Evolutionary conservation across 2,329 filamentous ascomycete species (phyloP).

Genomic region (Clonostachys rhizophaga): DNA sequence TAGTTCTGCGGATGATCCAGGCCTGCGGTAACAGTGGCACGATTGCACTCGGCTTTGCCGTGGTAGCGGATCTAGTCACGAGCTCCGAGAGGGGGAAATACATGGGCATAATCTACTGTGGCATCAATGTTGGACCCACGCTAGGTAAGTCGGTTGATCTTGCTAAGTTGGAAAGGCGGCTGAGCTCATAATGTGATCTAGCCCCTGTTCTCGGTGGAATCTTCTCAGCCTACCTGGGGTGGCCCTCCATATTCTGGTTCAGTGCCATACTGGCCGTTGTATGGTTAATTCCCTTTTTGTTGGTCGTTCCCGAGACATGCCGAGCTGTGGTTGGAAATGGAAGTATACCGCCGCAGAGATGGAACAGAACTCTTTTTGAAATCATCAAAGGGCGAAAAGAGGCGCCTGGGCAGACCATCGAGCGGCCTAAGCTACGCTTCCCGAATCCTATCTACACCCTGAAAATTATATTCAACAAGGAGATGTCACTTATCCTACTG

Average conservation of each 20-base stretch:
- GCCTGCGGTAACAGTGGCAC: conserved; percentile 63
- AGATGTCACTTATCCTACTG: conserved; percentile 47
- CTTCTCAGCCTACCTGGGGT: conserved; percentile 58
- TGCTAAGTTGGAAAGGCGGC: too few relatives aligned
- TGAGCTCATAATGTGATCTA: conserved; percentile 11
- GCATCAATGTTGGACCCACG: conserved; percentile 49
- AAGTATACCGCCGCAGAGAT: conserved; percentile 50
- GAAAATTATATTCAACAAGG: conserved; percentile 49
- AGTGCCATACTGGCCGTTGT: conserved; percentile 47
- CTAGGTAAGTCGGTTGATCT: background rate
- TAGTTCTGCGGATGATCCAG: conserved; percentile 59
- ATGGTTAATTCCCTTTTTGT: conserved; percentile 47
- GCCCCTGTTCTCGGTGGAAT: conserved; percentile 62
- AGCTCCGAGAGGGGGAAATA: conserved; percentile 68
- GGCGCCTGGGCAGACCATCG: conserved; percentile 19
- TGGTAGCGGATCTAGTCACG: conserved; percentile 68
- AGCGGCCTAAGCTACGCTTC: conserved; percentile 37
- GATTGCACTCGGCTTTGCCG: conserved; percentile 65
- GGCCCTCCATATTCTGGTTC: conserved; percentile 69
- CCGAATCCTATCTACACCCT: conserved; percentile 55
- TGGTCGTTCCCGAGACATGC: conserved; percentile 56
- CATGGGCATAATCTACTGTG: conserved; percentile 61
- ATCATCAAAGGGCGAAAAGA: conserved; percentile 30
- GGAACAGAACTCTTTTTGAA: conserved; percentile 54
- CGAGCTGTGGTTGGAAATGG: conserved; percentile 58